A percentile compares a stretch with the other conserved stretches of the same genome.
Evolutionary conservation across 2,329 filamentous ascomycete species (phyloP).

Genomic region (Cladobotryum mycophilum): DNA sequence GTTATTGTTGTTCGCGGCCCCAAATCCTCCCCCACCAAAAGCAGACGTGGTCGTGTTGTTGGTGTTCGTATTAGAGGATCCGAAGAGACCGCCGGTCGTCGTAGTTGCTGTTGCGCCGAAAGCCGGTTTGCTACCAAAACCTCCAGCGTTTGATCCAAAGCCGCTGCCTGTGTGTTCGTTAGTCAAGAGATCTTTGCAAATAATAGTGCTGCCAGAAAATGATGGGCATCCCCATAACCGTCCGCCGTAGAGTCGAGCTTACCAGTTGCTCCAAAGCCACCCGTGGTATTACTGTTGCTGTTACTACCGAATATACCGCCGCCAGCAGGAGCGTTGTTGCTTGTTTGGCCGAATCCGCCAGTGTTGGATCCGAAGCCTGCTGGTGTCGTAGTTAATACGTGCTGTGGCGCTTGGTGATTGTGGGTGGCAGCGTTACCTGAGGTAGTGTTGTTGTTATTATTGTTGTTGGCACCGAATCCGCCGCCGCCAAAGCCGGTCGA

Average conservation of each 20-base stretch:
- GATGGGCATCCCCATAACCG: slow-evolving; percentile 9
- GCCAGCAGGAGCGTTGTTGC: slow-evolving; percentile 18
- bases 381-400: slow-evolving; percentile 17
- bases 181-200: background rate
- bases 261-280: slow-evolving; percentile 33
- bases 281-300: slow-evolving; percentile 20
- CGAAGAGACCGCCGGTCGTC: slow-evolving; percentile 42
- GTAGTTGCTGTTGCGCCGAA: slow-evolving; percentile 42
- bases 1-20: slow-evolving; percentile 24
- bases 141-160: slow-evolving; percentile 32
- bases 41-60: slow-evolving; percentile 30
- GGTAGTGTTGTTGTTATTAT: slow-evolving; percentile 26
- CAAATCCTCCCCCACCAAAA: slow-evolving; percentile 36
- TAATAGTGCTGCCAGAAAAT: slow-evolving; percentile 14
- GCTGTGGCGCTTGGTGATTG: background rate
- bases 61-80: slow-evolving; percentile 32
- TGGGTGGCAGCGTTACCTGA: slow-evolving; percentile 27
- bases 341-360: slow-evolving; percentile 39
- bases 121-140: slow-evolving; percentile 43
- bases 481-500: slow-evolving; percentile 48
- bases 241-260: slow-evolving; percentile 15
- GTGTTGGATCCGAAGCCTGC: slow-evolving; percentile 29
- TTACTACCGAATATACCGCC: slow-evolving; percentile 41
- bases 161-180: slow-evolving; percentile 22
- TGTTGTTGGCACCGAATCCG: slow-evolving; percentile 45